Evolutionary conservation across 441 rosid species (phyloP).

Genomic region (Biscutella laevigata): DNA sequence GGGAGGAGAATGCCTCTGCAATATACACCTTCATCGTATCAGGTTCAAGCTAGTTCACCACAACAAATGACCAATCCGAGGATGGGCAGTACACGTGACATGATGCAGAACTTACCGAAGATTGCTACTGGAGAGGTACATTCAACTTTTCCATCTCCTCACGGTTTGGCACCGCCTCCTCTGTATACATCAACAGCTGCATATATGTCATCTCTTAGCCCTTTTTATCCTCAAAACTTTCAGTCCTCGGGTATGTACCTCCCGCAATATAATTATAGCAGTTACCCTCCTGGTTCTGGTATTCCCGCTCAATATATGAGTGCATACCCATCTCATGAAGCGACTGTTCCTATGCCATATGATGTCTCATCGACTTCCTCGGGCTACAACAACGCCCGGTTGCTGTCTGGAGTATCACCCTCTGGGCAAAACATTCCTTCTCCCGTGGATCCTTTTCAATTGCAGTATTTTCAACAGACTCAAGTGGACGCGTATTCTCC

Average conservation of each 20-base stretch:
- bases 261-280: conserved; percentile 45
- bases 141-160: conserved; percentile 40
- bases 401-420: conserved; percentile 36
- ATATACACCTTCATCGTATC: conserved; percentile 34
- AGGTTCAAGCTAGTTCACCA: conserved; percentile 34
- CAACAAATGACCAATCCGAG: conserved; percentile 39
- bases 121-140: conserved; percentile 40
- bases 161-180: conserved; percentile 37
- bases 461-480: conserved; percentile 50
- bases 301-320: conserved; percentile 41
- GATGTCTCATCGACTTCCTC: conserved; percentile 39
- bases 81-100: conserved; percentile 32
- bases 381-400: conserved; percentile 37
- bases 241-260: conserved; percentile 50
- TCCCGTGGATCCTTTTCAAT: conserved; percentile 43
- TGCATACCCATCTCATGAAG: conserved; percentile 48
- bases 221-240: conserved; percentile 49
- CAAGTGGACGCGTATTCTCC: conserved; percentile 39
- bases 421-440: conserved; percentile 40
- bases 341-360: conserved; percentile 40
- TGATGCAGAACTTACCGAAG: conserved; percentile 32
- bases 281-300: conserved; percentile 39
- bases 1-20: conserved; percentile 41
- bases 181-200: conserved; percentile 45
- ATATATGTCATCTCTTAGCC: conserved; percentile 48